Evolutionary conservation across 1,284 basidiomycete species (phyloP).

Genomic region (Anthracocystis panici-leucophaei): DNA sequence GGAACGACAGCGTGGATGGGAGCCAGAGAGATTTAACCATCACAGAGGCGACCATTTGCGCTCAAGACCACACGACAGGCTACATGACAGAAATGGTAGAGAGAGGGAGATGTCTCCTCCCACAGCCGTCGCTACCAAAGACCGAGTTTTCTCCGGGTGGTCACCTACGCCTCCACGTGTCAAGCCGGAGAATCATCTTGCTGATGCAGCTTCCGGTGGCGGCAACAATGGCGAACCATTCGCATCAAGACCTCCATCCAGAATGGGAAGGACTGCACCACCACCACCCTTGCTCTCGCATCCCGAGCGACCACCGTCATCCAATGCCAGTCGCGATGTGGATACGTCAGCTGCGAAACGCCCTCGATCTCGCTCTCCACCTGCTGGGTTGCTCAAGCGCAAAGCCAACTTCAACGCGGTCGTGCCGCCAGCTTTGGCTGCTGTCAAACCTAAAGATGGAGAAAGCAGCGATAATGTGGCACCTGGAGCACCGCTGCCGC

Average conservation of each 20-base stretch:
- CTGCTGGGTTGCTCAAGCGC: conserved; percentile 44
- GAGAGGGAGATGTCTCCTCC: conserved; percentile 19
- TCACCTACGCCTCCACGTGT: conserved; percentile 31
- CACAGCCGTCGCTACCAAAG: background rate
- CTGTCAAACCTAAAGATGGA: conserved; percentile 2
- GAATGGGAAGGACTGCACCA: conserved; percentile 34
- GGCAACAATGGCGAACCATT: conserved; percentile 7
- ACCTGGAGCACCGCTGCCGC: conserved; percentile 33
- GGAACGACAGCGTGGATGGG: conserved; percentile 17
- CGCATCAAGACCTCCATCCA: conserved; percentile 22
- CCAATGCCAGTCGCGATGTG: background rate
- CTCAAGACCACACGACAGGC: background rate
- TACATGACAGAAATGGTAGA: conserved; percentile 9
- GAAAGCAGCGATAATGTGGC: conserved; percentile 18
- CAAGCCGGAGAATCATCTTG: background rate
- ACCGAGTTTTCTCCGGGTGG: conserved; percentile 20
- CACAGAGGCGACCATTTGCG: conserved; percentile 9
- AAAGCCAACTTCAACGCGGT: conserved; percentile 45
- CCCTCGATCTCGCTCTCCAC: conserved; percentile 40
- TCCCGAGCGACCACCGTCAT: background rate
- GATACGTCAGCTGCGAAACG: conserved; percentile 19
- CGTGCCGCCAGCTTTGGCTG: conserved; percentile 22
- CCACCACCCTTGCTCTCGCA: conserved; percentile 25
- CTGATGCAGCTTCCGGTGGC: conserved; percentile 6
- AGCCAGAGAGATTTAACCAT: conserved; percentile 4